Percentiles rank a stretch among this genome's conserved stretches.
phyloP scores from a whole-genome alignment of 2,329 filamentous ascomycete genomes.

The Aureobasidium musti region DNA sequence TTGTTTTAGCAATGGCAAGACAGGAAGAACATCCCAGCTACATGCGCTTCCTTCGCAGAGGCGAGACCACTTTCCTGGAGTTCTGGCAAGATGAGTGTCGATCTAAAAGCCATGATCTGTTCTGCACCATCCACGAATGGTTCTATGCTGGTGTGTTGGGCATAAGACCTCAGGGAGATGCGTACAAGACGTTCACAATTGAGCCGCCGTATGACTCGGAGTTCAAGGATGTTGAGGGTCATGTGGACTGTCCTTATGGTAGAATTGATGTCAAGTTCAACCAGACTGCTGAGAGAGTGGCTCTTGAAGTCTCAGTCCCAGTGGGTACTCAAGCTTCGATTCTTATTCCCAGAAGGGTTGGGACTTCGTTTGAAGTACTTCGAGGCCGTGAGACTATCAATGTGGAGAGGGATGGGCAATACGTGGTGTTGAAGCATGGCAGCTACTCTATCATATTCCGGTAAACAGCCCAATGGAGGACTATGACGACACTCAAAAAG shows the following conservation, averaged over 20 bases:
- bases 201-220: slow-evolving; percentile 46
- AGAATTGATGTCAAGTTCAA: slow-evolving; percentile 40
- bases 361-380: neutral
- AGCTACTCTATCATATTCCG: neutral
- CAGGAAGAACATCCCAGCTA: slow-evolving; percentile 54
- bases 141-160: slow-evolving; percentile 50
- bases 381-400: neutral
- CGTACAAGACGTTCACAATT: slow-evolving; percentile 47
- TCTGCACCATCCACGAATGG: slow-evolving; percentile 54
- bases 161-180: slow-evolving; percentile 43
- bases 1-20: slow-evolving; percentile 49
- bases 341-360: neutral
- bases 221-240: slow-evolving; percentile 45
- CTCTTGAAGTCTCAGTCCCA: slow-evolving; percentile 36
- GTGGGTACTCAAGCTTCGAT: slow-evolving; percentile 34
- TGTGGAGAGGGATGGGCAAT: neutral
- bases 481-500: too few species aligned
- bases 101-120: slow-evolving; percentile 52
- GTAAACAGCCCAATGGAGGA: neutral
- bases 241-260: slow-evolving; percentile 46
- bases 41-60: slow-evolving; percentile 51
- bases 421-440: neutral
- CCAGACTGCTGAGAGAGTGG: neutral
- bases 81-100: slow-evolving; percentile 51
- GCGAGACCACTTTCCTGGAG: slow-evolving; percentile 50